Base-by-base conservation (phyloP, 257 asterid species). In the Nicotiana knightiana region DNA sequence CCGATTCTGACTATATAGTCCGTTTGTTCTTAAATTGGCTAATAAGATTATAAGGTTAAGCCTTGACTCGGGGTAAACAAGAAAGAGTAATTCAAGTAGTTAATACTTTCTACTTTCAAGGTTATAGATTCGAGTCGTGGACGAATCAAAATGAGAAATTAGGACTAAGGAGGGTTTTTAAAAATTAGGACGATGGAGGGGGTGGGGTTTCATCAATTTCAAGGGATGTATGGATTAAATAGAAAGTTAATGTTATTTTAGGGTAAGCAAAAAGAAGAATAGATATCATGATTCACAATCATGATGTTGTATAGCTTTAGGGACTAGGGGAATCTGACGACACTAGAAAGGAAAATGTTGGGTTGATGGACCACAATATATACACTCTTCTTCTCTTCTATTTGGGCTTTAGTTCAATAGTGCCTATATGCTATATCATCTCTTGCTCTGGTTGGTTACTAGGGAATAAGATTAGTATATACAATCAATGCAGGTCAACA, bases 401-500 rank as follows among this genome's bases (percentile, higher is more conserved):
- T 18, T 53, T 53, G 58, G 58, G 17, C 18, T 53, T 3, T 12
- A 12, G 16, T 53, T 53, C 58, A 6, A 53, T 6, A 53, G 58
- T 53, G 58, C 18, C 58, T 53, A 53, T 53, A 53, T 24, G 77
- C 61, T 82, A 53, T 62, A 48, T 77, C 70, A 76, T 79, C 73
- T 83, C 86, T 83, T 83, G 82, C 70, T 53, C 76, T 83, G 88
- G 91, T 85, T 89, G 90, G 90, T 84, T 75, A 82, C 76, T 24
- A 83, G 88, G 82, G 93, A 88, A 89, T 90, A 86, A 80, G 71
- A 13, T 55, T 83, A 28, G 32, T 28, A 81, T 77, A 84, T 87
- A 85, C 48, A 43, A 89, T 88, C 89, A 86, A 89, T 87, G 91
- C 87, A 87, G 90, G 93, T 91, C 91, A 90, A 89, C 5, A 53